Evolutionary conservation across 768 basidiomycete species (phyloP), one percentile per base, ranked within the genome.

Genomic region (Megacollybia marginata): DNA sequence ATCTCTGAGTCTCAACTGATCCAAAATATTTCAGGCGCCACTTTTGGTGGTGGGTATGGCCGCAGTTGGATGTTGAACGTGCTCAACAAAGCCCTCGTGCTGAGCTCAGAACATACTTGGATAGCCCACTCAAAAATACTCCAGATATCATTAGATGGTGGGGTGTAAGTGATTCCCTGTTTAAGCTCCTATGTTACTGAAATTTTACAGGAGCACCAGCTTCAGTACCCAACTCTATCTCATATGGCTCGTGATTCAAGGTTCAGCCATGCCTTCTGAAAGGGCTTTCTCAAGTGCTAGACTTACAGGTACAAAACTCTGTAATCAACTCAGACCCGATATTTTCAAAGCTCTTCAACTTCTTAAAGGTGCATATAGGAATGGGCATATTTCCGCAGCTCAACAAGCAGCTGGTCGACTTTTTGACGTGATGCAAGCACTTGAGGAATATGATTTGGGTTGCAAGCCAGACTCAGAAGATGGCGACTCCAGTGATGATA

Each of bases 331-430:
- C 1, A 18, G 44, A 9, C 53, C 61, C n/a, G 28, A 51, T 18
- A 57, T 54, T 9, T 68, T 67, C 49, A 52, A 57, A 46, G 54
- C 48, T 10, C 53, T 64, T 5, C 66, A 67, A 46, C 51, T 66
- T 31, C 52, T 66, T 18, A 68, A 68, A 50, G 52, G 48, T 54
- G 55, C 48, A 4, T 68, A 68, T 46, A 16, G 49, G 7, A 60
- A 63, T 54, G 59, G 65, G 10, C 57, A 60, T 49, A 55, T 63
- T 33, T 34, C 44, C n/a, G 61, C 59, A 11, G 40, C 46, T 20
- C 42, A 49, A 19, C 45, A 61, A 43, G 56, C 59, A 19, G 49
- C 36, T 8, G 44, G 44, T 9, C 42, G 44, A 42, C 33, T 20
- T 2, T 42, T n/a, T 32, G 11, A 42, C 43, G 40, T 16, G 42